Conservation (phyloP, 345 rosid species). For the Nephelium lappaceum region DNA sequence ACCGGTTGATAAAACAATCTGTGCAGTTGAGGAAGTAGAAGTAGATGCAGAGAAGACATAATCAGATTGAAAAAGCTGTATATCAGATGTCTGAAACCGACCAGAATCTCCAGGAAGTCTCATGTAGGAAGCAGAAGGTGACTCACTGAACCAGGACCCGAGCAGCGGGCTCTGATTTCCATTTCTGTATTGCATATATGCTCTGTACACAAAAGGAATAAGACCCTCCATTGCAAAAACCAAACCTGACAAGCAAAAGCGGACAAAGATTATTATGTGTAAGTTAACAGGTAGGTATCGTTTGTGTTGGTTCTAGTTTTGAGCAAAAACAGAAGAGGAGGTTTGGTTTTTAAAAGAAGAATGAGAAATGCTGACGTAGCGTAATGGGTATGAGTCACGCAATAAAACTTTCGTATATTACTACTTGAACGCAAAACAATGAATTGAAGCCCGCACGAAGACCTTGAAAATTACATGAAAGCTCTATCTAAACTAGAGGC, state of each 20-base stretch:
- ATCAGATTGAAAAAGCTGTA: slow-evolving; percentile 48
- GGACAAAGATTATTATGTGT: slow-evolving; percentile 1
- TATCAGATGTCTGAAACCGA: slow-evolving; percentile 59
- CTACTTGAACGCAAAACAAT: slow-evolving; percentile 18
- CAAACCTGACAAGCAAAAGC: slow-evolving; percentile 15
- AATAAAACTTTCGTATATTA: neutral
- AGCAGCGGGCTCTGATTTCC: slow-evolving; percentile 42
- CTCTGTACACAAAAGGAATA: slow-evolving; percentile 68
- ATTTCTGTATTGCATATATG: slow-evolving; percentile 65
- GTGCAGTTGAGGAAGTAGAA: slow-evolving; percentile 26
- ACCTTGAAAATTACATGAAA: slow-evolving; percentile 33
- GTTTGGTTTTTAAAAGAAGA: slow-evolving; percentile 31
- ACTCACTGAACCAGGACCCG: slow-evolving; percentile 49
- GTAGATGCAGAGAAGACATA: slow-evolving; percentile 35
- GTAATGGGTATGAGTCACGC: slow-evolving; percentile 39
- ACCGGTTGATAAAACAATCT: slow-evolving; percentile 52
- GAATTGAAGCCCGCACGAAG: slow-evolving; percentile 31
- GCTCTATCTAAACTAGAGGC: slow-evolving; percentile 39
- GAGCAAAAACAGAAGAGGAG: neutral
- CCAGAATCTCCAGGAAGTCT: slow-evolving; percentile 91
- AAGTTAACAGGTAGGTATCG: no score
- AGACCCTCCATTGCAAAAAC: slow-evolving; percentile 69
- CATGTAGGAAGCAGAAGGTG: slow-evolving; percentile 76
- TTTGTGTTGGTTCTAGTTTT: neutral
- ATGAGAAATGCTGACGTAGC: slow-evolving; percentile 46